Conservation (phyloP, 2,329 filamentous ascomycete species). For the Penicillium crustosum region DNA sequence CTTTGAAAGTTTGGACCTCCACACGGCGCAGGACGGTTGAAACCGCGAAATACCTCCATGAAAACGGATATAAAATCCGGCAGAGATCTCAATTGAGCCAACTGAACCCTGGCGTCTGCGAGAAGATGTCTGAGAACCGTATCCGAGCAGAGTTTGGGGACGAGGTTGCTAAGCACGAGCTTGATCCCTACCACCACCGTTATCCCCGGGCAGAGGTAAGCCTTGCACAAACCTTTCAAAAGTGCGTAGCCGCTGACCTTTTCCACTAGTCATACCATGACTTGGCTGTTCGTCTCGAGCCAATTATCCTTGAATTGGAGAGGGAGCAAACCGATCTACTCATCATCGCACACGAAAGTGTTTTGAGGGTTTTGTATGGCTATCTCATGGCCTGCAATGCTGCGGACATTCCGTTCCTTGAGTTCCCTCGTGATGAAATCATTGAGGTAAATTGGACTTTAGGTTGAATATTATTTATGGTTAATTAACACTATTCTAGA, state of each 20-base stretch:
- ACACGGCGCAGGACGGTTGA: conserved; percentile 87
- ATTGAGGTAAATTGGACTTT: conserved; percentile 65
- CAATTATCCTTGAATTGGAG: conserved; percentile 95
- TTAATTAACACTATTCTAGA: conserved; percentile 49
- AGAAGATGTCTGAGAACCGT: conserved; percentile 81
- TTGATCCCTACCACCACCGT: conserved; percentile 94
- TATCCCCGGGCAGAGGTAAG: conserved; percentile 89
- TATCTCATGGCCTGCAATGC: conserved; percentile 99
- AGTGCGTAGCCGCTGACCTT: not conserved
- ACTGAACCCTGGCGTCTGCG: conserved; percentile 92
- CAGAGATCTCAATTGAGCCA: conserved; percentile 97
- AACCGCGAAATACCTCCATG: conserved; percentile 78
- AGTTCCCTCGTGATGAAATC: conserved; percentile 94
- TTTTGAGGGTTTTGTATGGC: conserved; percentile 93
- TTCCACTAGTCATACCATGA: conserved; percentile 83
- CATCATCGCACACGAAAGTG: conserved; percentile 96
- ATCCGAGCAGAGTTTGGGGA: conserved; percentile 84
- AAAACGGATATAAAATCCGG: conserved; percentile 77
- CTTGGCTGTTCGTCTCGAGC: conserved; percentile 93
- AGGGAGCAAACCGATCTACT: conserved; percentile 96
- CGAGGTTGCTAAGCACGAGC: conserved; percentile 87
- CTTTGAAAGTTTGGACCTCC: conserved; percentile 90
- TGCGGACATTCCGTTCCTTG: conserved; percentile 85
- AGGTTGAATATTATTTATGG: not conserved
- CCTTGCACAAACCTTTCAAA: not conserved